Evolutionary conservation across 805 yeast genomes (phyloP).

Genomic region (Candida ficus): DNA sequence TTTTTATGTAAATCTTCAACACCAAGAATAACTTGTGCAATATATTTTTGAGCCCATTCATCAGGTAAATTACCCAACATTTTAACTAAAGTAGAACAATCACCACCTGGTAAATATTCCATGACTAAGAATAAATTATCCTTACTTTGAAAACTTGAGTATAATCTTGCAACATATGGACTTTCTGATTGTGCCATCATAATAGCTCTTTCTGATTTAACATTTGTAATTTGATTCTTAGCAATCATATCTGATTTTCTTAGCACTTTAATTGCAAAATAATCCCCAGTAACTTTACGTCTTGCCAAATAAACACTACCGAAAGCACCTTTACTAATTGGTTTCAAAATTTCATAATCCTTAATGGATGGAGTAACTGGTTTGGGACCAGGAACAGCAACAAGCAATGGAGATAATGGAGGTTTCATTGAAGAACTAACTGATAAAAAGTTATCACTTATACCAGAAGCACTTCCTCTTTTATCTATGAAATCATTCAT

Average conservation of each 20-base stretch:
- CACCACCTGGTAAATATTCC: conserved; percentile 97
- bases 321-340: conserved; percentile 95
- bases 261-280: conserved; percentile 89
- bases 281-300: conserved; percentile 83
- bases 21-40: conserved; percentile 87
- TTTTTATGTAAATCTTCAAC: conserved; percentile 83
- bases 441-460: conserved; percentile 24
- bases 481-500: conserved; percentile 22
- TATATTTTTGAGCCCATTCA: conserved; percentile 79
- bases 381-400: conserved; percentile 50
- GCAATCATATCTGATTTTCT: conserved; percentile 95
- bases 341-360: conserved; percentile 87
- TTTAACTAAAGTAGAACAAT: conserved; percentile 80
- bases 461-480: conserved; percentile 15
- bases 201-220: conserved; percentile 93
- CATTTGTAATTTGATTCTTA: conserved; percentile 92
- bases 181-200: conserved; percentile 95
- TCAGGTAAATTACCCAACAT: conserved; percentile 80
- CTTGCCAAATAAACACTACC: conserved; percentile 90
- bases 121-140: conserved; percentile 87
- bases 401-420: conserved; percentile 76
- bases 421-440: conserved; percentile 36
- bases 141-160: conserved; percentile 81
- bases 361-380: conserved; percentile 64
- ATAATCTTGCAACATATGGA: conserved; percentile 87